Evolutionary conservation across 2,329 filamentous ascomycete genomes (phyloP), one percentile per base, ranked within the genome.

Genomic region (Tolypocladium paradoxum): DNA sequence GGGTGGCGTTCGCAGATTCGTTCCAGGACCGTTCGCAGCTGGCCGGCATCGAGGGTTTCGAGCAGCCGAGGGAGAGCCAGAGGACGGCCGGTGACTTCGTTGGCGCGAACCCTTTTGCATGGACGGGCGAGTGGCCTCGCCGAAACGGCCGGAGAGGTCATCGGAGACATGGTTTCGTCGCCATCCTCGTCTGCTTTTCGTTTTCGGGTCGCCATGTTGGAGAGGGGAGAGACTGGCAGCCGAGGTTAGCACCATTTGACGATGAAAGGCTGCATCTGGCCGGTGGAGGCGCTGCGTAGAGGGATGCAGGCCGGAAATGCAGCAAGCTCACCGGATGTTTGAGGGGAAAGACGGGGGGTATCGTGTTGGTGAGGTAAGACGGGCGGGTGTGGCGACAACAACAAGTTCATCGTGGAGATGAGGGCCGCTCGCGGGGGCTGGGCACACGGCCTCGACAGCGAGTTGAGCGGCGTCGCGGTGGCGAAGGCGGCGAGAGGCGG

Each of bases 1-100:
- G 91, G 90, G 65, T 95, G 90, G 60, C 87, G 83, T 64, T 95
- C 88, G 73, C 91, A 96, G 65, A 99, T 88, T 52, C 87, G 85
- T 67, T 91, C 88, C n/a, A 99, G 79, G 1, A 96, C 84, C 36
- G 82, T 83, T 60, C 92, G 85, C 64, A 99, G 79, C 60, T 95
- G 88, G 55, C 88, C 81, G 55, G 85, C 85, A 64, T 95, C 89
- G 46, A 99, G 82, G 0, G 93, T 97, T 72, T 99, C 92, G 57
- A 99, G 83, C n/a, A 99, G 81, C 64, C 93, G 85, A 54, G 78
- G 75, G 8, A 83, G 72, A 2, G 73, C 63, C 43, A 83, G 70
- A 20, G 77, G 77, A 29, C 79, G 74, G n/a, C 79, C 80, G 48
- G 71, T 67, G 55, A 90, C 69, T 61, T 95, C 90, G 60, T 84